phyloP scores from a whole-genome alignment of 768 basidiomycete species.

The Mycena venus region DNA sequence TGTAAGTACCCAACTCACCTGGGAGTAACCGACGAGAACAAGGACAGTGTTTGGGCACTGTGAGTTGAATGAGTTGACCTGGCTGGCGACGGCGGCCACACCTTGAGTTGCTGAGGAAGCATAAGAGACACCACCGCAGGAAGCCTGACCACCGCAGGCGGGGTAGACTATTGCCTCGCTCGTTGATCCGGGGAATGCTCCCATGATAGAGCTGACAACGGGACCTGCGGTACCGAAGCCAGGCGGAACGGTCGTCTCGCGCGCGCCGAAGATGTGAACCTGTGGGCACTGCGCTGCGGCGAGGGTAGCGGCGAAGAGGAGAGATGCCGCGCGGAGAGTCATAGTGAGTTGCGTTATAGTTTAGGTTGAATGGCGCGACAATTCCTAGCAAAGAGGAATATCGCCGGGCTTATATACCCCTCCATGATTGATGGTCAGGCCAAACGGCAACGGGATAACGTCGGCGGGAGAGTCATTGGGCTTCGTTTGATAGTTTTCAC shows the following conservation, averaged over 20 bases:
- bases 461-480: too few relatives aligned
- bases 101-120: constrained; percentile 47
- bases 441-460: too few relatives aligned
- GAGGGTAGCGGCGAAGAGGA: constrained; percentile 26
- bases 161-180: constrained; percentile 51
- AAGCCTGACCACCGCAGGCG: constrained; percentile 50
- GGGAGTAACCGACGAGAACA: constrained; percentile 50
- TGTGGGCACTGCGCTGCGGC: constrained; percentile 42
- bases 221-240: constrained; percentile 47
- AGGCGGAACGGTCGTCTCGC: constrained; percentile 47
- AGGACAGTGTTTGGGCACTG: constrained; percentile 47
- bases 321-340: constrained; percentile 24
- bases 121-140: constrained; percentile 48
- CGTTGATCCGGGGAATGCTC: constrained; percentile 46
- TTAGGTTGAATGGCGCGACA: too few relatives aligned
- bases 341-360: constrained; percentile 1
- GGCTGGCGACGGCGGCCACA: constrained; percentile 44
- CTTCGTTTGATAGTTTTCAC: too few relatives aligned
- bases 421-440: too few relatives aligned
- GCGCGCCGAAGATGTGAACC: constrained; percentile 51
- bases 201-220: constrained; percentile 44
- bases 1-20: constrained; percentile 31
- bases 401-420: too few relatives aligned
- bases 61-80: constrained; percentile 49
- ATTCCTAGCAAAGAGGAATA: too few relatives aligned